Percentiles rank a stretch among this genome's conserved stretches.
Conservation (phyloP, 768 basidiomycete genomes). For the Tricholoma hemisulphureum region DNA sequence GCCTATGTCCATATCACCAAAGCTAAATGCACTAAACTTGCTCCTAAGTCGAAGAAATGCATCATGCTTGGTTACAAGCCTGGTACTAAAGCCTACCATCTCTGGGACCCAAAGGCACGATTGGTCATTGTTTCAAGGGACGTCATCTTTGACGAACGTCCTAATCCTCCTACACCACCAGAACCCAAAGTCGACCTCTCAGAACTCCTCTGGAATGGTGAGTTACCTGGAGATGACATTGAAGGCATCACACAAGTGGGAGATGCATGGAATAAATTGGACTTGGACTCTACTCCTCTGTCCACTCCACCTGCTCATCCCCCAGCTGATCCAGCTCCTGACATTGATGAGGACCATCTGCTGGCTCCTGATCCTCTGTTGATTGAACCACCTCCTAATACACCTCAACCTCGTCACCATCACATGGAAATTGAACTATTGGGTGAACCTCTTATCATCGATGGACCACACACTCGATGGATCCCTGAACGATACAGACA, state of each 20-base stretch:
- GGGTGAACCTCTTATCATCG: background rate
- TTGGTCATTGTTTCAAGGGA: background rate
- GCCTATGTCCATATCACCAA: background rate
- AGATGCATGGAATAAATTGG: background rate
- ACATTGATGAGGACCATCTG: background rate
- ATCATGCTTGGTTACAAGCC: too few species aligned
- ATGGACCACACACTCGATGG: background rate
- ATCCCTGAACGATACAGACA: background rate
- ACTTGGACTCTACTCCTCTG: background rate
- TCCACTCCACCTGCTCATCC: background rate
- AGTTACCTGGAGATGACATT: background rate
- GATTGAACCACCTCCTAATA: background rate
- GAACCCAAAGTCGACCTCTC: too few species aligned
- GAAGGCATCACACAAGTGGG: too few species aligned
- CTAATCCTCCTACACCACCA: too few species aligned
- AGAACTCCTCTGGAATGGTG: too few species aligned
- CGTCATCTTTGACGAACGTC: too few species aligned
- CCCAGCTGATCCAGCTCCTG: background rate
- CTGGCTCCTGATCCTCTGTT: background rate
- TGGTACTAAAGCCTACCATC: too few species aligned
- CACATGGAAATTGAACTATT: background rate
- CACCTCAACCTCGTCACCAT: background rate
- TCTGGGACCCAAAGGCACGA: background rate
- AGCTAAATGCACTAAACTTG: background rate
- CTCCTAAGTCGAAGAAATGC: too few species aligned